Evolutionary conservation across 768 basidiomycete genomes (phyloP).

Genomic region (Macrolepiota fuliginosa): DNA sequence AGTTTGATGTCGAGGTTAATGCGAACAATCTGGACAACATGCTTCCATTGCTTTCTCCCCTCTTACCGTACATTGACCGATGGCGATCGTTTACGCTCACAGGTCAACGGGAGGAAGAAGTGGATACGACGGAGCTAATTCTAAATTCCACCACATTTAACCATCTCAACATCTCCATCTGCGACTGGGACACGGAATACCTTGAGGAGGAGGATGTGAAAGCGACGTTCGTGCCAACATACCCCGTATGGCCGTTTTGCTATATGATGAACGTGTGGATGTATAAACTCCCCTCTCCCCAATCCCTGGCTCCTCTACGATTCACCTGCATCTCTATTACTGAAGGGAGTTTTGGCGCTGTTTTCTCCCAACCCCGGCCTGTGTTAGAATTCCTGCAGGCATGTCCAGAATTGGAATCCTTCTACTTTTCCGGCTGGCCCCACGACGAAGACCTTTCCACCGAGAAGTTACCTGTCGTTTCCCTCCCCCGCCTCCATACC

Average conservation of each 20-base stretch:
- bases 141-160: conserved; percentile 26
- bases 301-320: conserved; percentile 42
- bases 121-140: conserved; percentile 24
- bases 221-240: conserved; percentile 32
- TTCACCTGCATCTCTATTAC: conserved; percentile 58
- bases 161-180: conserved; percentile 35
- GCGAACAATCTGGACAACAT: conserved; percentile 47
- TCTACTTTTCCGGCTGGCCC: conserved; percentile 55
- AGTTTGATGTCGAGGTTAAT: conserved; percentile 52
- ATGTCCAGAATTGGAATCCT: conserved; percentile 59
- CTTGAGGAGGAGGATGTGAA: conserved; percentile 26
- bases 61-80: conserved; percentile 53
- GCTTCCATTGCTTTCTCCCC: conserved; percentile 61
- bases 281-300: conserved; percentile 45
- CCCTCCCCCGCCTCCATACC: conserved; percentile 57
- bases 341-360: conserved; percentile 39
- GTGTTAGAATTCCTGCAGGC: conserved; percentile 60
- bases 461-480: conserved; percentile 37
- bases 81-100: conserved; percentile 54
- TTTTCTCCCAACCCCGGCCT: conserved; percentile 41
- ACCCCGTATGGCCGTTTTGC: conserved; percentile 23
- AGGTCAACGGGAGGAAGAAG: conserved; percentile 36
- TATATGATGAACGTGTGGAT: conserved; percentile 48
- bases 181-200: conserved; percentile 32
- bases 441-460: conserved; percentile 31